phyloP scores from a whole-genome alignment of 1,284 basidiomycete genomes.

The Puccinia hordei region DNA sequence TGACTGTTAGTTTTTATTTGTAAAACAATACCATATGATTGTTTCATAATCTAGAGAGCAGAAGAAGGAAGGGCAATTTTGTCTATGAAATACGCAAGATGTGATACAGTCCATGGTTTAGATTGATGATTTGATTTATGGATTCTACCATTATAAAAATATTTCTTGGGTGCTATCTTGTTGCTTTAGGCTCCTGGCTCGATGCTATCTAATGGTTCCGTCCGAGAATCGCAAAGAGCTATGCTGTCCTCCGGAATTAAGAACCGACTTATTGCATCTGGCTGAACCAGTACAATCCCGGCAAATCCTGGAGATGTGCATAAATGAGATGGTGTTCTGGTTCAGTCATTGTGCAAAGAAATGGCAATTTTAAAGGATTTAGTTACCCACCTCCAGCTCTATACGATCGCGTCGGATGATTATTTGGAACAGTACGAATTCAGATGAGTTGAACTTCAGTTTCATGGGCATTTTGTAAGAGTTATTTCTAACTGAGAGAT shows the following conservation, averaged over 20 bases:
- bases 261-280: constrained; percentile 1
- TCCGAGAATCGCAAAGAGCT: constrained; percentile 9
- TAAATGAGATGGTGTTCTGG: background rate
- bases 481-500: background rate
- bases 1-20: too few relatives aligned
- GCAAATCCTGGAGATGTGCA: constrained; percentile 6
- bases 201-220: constrained; percentile 9
- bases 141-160: too few relatives aligned
- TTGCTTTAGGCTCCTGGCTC: constrained; percentile 5
- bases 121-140: too few relatives aligned
- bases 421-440: background rate
- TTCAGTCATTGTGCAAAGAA: background rate
- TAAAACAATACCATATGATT: too few relatives aligned
- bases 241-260: constrained; percentile 20
- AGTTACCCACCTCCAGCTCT: constrained; percentile 8
- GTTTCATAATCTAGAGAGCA: too few relatives aligned
- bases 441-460: background rate
- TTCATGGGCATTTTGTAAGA: background rate
- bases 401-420: background rate
- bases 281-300: constrained; percentile 38
- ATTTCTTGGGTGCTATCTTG: background rate
- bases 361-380: too few relatives aligned
- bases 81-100: too few relatives aligned
- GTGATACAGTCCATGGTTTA: too few relatives aligned
- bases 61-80: too few relatives aligned